These are phyloP conservation scores for Polychytrium aggregatum DNA, from an alignment of 192 early-diverging fungal genomes.

Conservation along the genomic window DNA sequence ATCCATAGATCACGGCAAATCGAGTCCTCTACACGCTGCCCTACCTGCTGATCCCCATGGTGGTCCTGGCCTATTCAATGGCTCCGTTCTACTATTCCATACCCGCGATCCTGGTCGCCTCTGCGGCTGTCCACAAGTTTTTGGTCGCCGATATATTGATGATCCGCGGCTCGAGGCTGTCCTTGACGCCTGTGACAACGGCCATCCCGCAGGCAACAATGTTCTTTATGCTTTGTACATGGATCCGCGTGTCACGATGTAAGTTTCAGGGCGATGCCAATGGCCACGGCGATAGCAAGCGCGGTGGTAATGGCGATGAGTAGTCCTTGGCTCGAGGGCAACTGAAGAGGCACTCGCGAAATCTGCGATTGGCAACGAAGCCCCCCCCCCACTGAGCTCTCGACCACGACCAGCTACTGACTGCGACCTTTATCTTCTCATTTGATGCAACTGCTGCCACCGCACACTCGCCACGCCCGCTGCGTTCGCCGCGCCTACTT, in stretches of 20 bases:
- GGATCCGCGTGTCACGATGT: slow-evolving; percentile 59
- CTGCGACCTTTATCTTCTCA: too few species aligned
- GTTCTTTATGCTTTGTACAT: slow-evolving; percentile 56
- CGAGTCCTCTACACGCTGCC: slow-evolving; percentile 61
- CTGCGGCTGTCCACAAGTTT: slow-evolving; percentile 41
- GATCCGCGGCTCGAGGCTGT: slow-evolving; percentile 27
- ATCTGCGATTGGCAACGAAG: too few species aligned
- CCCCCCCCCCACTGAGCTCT: too few species aligned
- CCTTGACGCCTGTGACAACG: slow-evolving; percentile 71
- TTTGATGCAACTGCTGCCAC: too few species aligned
- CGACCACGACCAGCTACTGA: not conserved
- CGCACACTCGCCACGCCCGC: slow-evolving; percentile 2
- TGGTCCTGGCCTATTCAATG: slow-evolving; percentile 39
- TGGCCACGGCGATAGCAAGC: not conserved
- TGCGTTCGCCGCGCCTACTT: not conserved
- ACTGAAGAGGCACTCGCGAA: too few species aligned
- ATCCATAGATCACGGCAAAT: too few species aligned
- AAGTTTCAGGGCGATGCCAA: slow-evolving; percentile 12
- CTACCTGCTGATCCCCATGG: slow-evolving; percentile 47
- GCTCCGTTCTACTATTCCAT: slow-evolving; percentile 73
- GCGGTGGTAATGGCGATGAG: too few species aligned
- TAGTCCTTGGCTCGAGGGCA: too few species aligned
- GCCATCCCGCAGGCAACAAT: slow-evolving; percentile 81
- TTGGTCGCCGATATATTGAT: slow-evolving; percentile 48
- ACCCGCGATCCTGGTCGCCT: slow-evolving; percentile 36